Evolutionary conservation across 306 rosid species (phyloP).

Genomic region (Clitoria ternatea): DNA sequence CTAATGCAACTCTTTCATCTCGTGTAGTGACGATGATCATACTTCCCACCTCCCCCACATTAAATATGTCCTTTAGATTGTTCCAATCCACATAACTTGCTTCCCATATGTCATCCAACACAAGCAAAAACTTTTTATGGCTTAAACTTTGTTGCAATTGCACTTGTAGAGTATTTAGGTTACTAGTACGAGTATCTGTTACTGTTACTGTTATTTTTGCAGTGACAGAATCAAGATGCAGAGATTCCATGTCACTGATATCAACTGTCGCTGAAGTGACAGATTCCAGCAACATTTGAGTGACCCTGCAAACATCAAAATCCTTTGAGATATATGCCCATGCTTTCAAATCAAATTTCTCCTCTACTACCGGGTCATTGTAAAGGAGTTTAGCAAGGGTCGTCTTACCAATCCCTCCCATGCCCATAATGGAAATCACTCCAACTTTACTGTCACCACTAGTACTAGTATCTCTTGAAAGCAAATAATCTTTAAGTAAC

Average conservation of each 20-base stretch:
- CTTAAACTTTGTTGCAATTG: not conserved
- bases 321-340: not conserved
- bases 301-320: not conserved
- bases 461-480: not conserved
- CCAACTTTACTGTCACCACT: not conserved
- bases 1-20: not conserved
- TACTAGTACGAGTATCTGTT: too few relatives aligned
- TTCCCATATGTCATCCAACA: not conserved
- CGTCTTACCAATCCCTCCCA: conserved; percentile 18
- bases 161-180: conserved; percentile 24
- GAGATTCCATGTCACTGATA: conserved; percentile 25
- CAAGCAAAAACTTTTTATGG: not conserved
- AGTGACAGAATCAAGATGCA: conserved; percentile 20
- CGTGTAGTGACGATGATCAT: not conserved
- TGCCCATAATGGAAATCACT: conserved; percentile 15
- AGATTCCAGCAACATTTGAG: conserved; percentile 13
- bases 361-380: not conserved
- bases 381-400: conserved; percentile 11
- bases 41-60: not conserved
- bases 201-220: not conserved
- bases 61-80: not conserved
- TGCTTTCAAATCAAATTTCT: not conserved
- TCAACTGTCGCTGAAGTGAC: not conserved
- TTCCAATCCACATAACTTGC: not conserved
- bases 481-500: not conserved